Evolutionary conservation across 2,329 filamentous ascomycete species (phyloP).

Genomic region (Stagonosporopsis tanaceti): DNA sequence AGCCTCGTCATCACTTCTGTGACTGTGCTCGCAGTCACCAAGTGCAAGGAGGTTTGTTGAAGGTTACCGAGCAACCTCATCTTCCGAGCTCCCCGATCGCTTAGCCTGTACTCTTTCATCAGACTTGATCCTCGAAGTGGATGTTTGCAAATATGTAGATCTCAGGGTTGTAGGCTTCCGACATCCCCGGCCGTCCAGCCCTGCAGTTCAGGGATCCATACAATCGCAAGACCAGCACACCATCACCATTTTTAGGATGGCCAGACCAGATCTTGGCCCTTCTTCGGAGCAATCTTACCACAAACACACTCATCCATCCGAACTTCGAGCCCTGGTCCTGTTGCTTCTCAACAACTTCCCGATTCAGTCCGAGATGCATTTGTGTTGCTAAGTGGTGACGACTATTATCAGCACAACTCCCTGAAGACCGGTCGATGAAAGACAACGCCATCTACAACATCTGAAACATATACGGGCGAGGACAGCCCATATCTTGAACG

Average conservation of each 20-base stretch:
- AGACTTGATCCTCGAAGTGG: not conserved
- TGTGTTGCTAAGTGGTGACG: conserved; percentile 4
- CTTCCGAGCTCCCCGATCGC: conserved; percentile 28
- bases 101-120: conserved; percentile 18
- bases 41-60: conserved; percentile 1
- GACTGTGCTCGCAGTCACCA: conserved; percentile 3
- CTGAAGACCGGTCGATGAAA: not conserved
- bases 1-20: conserved; percentile 17
- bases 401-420: not conserved
- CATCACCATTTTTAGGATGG: conserved; percentile 20
- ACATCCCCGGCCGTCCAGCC: conserved; percentile 25
- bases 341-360: conserved; percentile 26
- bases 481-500: conserved; percentile 7
- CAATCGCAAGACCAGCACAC: conserved; percentile 27
- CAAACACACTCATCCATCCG: conserved; percentile 14
- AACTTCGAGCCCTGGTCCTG: conserved; percentile 17
- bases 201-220: conserved; percentile 26
- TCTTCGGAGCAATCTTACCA: conserved; percentile 13
- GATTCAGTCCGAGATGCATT: conserved; percentile 28
- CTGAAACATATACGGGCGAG: conserved; percentile 10
- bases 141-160: conserved; percentile 8
- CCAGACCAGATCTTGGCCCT: conserved; percentile 25
- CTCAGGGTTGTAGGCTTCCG: conserved; percentile 26
- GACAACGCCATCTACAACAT: conserved; percentile 3
- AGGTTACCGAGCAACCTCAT: conserved; percentile 14